Base-by-base conservation (phyloP, 2,329 filamentous ascomycete species). In the Atkinsonella texensis region DNA sequence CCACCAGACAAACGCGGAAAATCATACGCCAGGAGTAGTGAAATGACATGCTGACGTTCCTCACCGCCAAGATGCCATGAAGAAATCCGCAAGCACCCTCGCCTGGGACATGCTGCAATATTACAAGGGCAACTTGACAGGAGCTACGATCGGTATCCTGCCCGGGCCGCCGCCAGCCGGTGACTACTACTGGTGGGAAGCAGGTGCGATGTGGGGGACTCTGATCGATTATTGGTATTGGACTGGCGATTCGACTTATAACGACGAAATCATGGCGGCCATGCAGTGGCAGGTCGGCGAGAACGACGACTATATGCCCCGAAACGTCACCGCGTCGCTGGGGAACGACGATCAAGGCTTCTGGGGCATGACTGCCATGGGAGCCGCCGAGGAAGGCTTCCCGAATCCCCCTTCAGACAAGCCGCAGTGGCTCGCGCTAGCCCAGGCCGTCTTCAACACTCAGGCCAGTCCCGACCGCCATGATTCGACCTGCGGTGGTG, bases 281-380 rank as follows among this genome's bases (percentile, higher is more conserved):
- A 67, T 83, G 63, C 68, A 74, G 40, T 74, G 71, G 55, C 79
- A 82, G 61, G 68, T 71, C 33, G 78, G 78, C 15, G 68, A 70
- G 4, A 68, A 75, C 53, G 60, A 71, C 46, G 73, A 80, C 59
- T 82, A 75, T 62, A 77, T 79, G 73, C 79, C 79, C 1, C 60
- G 61, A 20, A 79, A 79, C 62, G 70, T 74, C 51, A 76, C 75
- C 0, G 65, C 68, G 6, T 72, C 71, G 1, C 65, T 76, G 48
- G 80, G 80, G 51, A 84, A 84, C 59, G 81, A 84, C 56, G 81
- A 84, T 59, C 81, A 85, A 65, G 77, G 72, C 11, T 83, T 83
- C 65, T 85, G 81, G 81, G 81, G 75, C 49, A 76, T 84, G 74
- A 84, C 52, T 71, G 80, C 52, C 69, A 84, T 83, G 71, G 68